Base-by-base conservation (phyloP, 352 stramenopile species). In the Globisporangium nodosum region DNA sequence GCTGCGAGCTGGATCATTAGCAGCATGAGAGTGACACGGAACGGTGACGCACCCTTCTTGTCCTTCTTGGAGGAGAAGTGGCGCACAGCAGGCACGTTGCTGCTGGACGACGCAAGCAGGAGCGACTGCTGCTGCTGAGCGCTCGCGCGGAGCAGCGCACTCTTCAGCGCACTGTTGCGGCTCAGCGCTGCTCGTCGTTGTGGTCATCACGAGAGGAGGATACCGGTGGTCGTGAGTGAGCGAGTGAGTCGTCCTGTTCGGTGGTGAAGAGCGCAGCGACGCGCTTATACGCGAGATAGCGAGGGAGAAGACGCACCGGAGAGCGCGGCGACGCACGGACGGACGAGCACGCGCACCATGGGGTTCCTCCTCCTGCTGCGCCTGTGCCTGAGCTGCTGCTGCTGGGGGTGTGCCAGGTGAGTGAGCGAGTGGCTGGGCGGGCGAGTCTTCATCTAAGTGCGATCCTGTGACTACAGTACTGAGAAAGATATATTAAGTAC, bases 271-370 rank as follows among this genome's bases (percentile, higher is more conserved):
- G 24, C 1, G 24, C 24, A 27, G 24, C 24, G 24, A 27, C 24
- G 24, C 24, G 24, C 24, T 27, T 27, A 27, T 27, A 27, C 24
- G 24, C 6, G 16, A 46, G 20, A 52, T 11, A 55, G 13, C 7
- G 13, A 39, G 37, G 8, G 15, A 42, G 16, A 50, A 13, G n/a
- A 60, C 54, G 20, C 13, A 56, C 56, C 52, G 13, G 47, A 61
- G 35, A 60, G 60, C 33, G 46, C 50, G n/a, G 59, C 33, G 24
- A 78, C 71, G 59, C 61, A 88, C 73, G 79, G 79, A 70, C 79
- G 79, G 58, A 89, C 73, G 70, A 73, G 84, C 66, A 87, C 79
- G 69, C 76, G 76, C 73, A 89, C 71, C 79, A 89, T 89, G 33
- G 65, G 62, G 11, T 40, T 43, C 43, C 42, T 21, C 27, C n/a